Base-by-base conservation (phyloP, 257 asterid species). In the Mentha longifolia region DNA sequence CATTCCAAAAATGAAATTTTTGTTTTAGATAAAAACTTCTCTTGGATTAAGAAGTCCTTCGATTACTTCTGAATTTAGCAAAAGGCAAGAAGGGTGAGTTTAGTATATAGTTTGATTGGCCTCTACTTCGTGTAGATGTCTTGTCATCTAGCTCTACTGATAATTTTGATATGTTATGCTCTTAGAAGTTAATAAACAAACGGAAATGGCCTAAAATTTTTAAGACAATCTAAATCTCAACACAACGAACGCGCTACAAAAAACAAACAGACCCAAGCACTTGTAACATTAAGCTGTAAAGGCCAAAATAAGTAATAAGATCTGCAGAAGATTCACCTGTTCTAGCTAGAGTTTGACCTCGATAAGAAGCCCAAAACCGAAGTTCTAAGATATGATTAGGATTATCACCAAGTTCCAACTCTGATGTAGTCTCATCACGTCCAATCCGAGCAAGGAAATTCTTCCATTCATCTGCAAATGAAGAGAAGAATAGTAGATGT, bases 261-360 rank as follows among this genome's bases (percentile, higher is more conserved):
- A 61, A 35, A 43, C 52, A 60, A 37, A 14, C 62, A 45, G 71
- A 62, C 33, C n/a, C 15, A 71, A 42, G 52, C 16, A 30, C 3
- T 15, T 65, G 60, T 42, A 49, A 62, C 49, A 76, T 65, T n/a
- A 37, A 17, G 64, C 49, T 16, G 19, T 31, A 19, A 71, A 73
- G 17, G 61, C 41, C 5, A 12, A 20, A 69, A 60, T 37, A 43
- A 61, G 7, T 15, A 47, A 61, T 39, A 25, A 67, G 33, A 80
- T 50, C 22, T 65, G 59, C 15, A 47, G 47, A 71, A 54, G 63
- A 50, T 79, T 61, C 37, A 86, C 99, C 97, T 69, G 99, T 94
- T 78, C 99, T 86, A 65, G 98, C 96, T 79, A 94, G 81, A n/a
- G 99, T 94, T 80, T 94, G 99, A 67, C 97, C 99, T 63, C 98